phyloP scores from a whole-genome alignment of 2,329 filamentous ascomycete species.

The Fusarium brevicatenulatum region DNA sequence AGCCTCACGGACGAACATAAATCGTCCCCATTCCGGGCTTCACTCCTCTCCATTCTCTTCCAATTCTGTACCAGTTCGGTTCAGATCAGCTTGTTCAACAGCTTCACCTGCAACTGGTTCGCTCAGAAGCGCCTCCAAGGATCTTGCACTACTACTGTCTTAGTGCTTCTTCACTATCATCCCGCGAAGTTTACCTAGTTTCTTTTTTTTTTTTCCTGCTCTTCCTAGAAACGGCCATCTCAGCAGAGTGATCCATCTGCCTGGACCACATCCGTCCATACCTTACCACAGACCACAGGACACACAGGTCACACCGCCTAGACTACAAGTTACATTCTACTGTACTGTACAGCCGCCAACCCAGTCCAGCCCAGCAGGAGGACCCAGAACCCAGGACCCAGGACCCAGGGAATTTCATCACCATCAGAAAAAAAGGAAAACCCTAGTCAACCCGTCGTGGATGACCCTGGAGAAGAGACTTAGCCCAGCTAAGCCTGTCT shows the following conservation, averaged over 20 bases:
- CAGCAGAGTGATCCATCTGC: constrained; percentile 44
- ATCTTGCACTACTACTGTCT: constrained; percentile 41
- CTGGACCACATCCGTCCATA: constrained; percentile 30
- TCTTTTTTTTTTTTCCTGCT: constrained; percentile 4
- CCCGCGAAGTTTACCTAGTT: constrained; percentile 26
- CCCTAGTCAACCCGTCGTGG: constrained; percentile 44
- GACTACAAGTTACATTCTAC: constrained; percentile 18
- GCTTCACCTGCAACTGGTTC: constrained; percentile 41
- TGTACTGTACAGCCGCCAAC: neutral
- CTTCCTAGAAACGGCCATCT: constrained; percentile 39
- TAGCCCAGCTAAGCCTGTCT: constrained; percentile 31
- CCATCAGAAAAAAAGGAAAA: constrained; percentile 43
- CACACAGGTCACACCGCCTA: constrained; percentile 44
- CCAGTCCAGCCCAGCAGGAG: constrained; percentile 30
- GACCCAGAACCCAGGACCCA: constrained; percentile 38
- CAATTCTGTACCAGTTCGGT: constrained; percentile 35
- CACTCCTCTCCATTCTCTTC: constrained; percentile 18
- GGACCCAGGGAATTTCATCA: constrained; percentile 40
- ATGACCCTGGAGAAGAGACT: constrained; percentile 41
- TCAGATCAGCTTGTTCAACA: constrained; percentile 39
- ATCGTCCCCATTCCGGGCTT: constrained; percentile 43
- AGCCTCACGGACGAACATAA: constrained; percentile 47
- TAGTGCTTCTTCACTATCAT: constrained; percentile 45
- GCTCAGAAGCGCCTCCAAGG: constrained; percentile 39
- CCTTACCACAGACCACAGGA: constrained; percentile 33